Evolutionary conservation across 179 eudicot genomes (phyloP), one percentile per base, ranked within the genome.

Genomic region (Patellifolia procumbens): DNA sequence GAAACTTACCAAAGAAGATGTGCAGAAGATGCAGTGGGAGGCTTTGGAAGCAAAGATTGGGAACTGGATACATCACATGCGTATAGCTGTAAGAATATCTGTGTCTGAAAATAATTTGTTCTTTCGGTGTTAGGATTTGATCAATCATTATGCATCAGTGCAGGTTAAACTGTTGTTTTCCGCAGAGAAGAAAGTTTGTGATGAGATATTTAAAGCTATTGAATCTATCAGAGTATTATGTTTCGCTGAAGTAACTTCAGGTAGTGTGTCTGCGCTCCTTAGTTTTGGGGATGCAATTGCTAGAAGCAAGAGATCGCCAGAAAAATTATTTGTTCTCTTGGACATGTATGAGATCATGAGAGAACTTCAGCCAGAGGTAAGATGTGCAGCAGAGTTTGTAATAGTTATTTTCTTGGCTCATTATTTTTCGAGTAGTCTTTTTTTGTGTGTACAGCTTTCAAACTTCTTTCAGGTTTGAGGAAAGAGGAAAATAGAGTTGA

Each of bases 271-370:
- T 16, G 73, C 87, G 55, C 91, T 94, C 65, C 92, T 94, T 34
- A 92, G 98, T 80, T 94, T 94, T 83, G 98, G 98, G 55, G 97
- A 94, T 77, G 96, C 98, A 58, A 88, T 94, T 75, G 92, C 98
- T 52, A 84, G 88, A 83, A 92, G 97, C 83, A 92, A 92, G 85
- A 89, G 96, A 75, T 94, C 98, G 5, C 97, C 98, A 12, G 98
- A 92, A 78, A 94, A 94, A 72, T 81, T 94, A 31, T 94, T 94
- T 86, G 98, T 92, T 66, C 90, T 92, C 35, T 82, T 92, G 79
- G 97, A 92, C 81, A 91, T 91, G 97, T 92, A 92, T 76, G 98
- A 94, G 85, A 87, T 92, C 55, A 92, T 94, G 97, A 86, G 92
- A 81, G 97, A 94, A 78, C 91, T 92, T 78, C 89, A 83, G 79